A percentile compares a stretch with the other conserved stretches of the same genome.
Evolutionary conservation across 2,329 filamentous ascomycete species (phyloP).

Genomic region (Fusarium longipes): DNA sequence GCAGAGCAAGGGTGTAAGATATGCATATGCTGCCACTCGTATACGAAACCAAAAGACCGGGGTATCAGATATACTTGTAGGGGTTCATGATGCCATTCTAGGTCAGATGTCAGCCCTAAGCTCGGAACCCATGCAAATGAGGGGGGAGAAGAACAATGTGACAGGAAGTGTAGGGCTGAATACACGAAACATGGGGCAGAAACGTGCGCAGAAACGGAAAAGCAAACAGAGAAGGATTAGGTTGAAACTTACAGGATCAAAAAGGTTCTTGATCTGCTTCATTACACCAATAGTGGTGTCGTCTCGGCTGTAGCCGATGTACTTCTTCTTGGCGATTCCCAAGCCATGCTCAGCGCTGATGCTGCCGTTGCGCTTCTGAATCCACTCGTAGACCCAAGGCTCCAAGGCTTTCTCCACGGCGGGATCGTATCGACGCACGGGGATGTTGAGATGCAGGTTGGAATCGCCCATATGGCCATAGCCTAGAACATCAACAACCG

Average conservation of each 20-base stretch:
- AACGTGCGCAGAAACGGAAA: neutral
- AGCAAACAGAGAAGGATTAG: neutral
- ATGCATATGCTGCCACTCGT: constrained; percentile 29
- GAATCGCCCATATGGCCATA: constrained; percentile 99
- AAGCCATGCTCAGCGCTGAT: constrained; percentile 98
- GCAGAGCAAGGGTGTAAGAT: constrained; percentile 19
- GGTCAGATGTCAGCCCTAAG: constrained; percentile 43
- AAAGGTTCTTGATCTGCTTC: constrained; percentile 93
- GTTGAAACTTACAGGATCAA: constrained; percentile 81
- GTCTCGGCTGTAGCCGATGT: constrained; percentile 90
- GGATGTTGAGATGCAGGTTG: constrained; percentile 93
- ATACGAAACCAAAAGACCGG: constrained; percentile 14
- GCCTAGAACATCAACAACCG: constrained; percentile 90
- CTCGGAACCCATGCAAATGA: constrained; percentile 9
- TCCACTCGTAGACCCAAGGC: constrained; percentile 98
- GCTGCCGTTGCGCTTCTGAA: constrained; percentile 85
- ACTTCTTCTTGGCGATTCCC: constrained; percentile 95
- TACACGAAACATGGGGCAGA: constrained; percentile 5
- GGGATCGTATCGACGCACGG: constrained; percentile 85
- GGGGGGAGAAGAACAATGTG: neutral
- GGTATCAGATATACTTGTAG: constrained; percentile 85
- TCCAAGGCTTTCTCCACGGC: constrained; percentile 87
- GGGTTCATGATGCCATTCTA: constrained; percentile 99
- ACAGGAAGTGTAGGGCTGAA: constrained; percentile 13
- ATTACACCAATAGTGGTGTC: constrained; percentile 89